A percentile compares a stretch with the other conserved stretches of the same genome.
Evolutionary conservation across 495 filamentous ascomycete species (phyloP).

Genomic region (Endocarpon pusillum): DNA sequence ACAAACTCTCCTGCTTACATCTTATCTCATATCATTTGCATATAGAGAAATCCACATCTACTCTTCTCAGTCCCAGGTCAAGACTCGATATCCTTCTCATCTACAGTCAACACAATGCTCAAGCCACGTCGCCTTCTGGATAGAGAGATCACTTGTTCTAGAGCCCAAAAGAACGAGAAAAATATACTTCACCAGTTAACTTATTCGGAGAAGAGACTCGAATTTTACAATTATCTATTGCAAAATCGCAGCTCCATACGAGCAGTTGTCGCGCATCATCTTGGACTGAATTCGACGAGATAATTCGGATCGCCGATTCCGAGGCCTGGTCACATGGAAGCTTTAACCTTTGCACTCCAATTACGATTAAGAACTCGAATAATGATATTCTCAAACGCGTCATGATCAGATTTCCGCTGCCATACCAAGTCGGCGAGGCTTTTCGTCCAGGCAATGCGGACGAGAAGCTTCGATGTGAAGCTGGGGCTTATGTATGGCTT

Average conservation of each 20-base stretch:
- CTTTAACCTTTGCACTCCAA: conserved; percentile 22
- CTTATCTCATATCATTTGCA: too few species aligned
- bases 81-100: too few species aligned
- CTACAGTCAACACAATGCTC: conserved; percentile 4
- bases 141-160: conserved; percentile 10
- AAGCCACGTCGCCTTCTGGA: conserved; percentile 5
- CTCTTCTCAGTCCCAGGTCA: too few species aligned
- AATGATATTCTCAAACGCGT: conserved; percentile 10
- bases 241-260: conserved; percentile 9
- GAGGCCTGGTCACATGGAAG: conserved; percentile 20
- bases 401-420: conserved; percentile 21
- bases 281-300: conserved; percentile 8
- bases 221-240: conserved; percentile 10
- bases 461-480: conserved; percentile 23
- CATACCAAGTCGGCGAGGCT: conserved; percentile 19
- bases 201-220: conserved; percentile 6
- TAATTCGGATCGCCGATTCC: conserved; percentile 11
- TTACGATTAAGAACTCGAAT: conserved; percentile 10
- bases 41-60: too few species aligned
- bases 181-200: conserved; percentile 11
- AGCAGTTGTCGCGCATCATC: conserved; percentile 15
- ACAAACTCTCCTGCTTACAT: too few species aligned
- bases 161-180: conserved; percentile 6
- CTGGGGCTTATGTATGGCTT: conserved; percentile 16
- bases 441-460: conserved; percentile 19